Percentiles rank a stretch among this genome's conserved stretches.
Conservation (phyloP, 2,329 filamentous ascomycete species). For the Zasmidium cellare region DNA sequence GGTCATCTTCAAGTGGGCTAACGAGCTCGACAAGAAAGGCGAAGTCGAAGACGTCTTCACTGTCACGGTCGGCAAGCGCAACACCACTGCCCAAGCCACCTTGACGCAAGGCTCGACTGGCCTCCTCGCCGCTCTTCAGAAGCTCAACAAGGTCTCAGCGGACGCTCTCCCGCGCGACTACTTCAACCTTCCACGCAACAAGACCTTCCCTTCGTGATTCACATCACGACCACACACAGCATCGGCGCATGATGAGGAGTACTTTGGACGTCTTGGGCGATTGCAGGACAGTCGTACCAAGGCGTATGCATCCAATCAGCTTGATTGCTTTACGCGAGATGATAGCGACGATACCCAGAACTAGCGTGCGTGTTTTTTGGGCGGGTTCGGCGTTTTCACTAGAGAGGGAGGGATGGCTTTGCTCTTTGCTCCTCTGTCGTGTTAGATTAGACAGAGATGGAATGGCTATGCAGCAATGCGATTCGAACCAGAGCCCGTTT, state of each 20-base stretch:
- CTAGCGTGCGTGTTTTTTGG: neutral
- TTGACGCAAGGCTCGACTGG: conserved; percentile 90
- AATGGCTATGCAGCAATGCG: too few relatives aligned
- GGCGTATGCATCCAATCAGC: neutral
- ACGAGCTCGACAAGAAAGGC: conserved; percentile 63
- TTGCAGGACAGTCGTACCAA: neutral
- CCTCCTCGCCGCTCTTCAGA: conserved; percentile 41
- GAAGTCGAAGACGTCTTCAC: conserved; percentile 66
- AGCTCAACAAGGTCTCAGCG: conserved; percentile 32
- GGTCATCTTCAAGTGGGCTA: conserved; percentile 92
- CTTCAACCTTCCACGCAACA: conserved; percentile 27
- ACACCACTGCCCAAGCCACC: conserved; percentile 83
- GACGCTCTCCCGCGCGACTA: conserved; percentile 28
- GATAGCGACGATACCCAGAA: conserved; percentile 2
- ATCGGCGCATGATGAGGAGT: neutral
- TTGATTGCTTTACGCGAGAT: conserved; percentile 5
- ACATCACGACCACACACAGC: neutral
- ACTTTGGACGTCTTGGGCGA: neutral
- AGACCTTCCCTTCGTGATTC: conserved; percentile 17
- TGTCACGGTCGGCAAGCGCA: conserved; percentile 81
- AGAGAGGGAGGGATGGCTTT: neutral
- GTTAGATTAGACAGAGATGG: too few relatives aligned
- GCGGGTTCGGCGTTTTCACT: neutral
- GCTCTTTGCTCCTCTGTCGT: too few relatives aligned
- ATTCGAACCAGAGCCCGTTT: too few relatives aligned